These are phyloP conservation scores for Gracilaria gracilis DNA, from an alignment of 23 red algal genomes.

Conservation along the genomic window DNA sequence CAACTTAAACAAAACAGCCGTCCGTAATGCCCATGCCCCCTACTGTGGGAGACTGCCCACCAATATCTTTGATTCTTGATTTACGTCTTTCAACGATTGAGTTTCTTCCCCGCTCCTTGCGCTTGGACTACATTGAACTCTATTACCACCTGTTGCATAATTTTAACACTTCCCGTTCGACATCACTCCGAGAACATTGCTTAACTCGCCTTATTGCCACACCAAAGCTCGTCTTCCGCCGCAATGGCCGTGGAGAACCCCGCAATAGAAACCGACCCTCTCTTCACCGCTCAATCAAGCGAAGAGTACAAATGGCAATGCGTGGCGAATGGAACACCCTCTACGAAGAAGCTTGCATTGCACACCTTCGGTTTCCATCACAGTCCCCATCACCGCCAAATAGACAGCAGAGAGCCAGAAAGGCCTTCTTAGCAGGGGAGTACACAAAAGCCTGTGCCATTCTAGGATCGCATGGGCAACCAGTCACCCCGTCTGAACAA, in stretches of 20 bases:
- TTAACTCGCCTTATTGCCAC: not conserved
- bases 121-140: not conserved
- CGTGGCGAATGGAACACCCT: not conserved
- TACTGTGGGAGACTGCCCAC: not conserved
- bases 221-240: not conserved
- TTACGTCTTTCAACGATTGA: not conserved
- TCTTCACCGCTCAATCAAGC: not conserved
- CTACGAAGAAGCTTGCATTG: not conserved
- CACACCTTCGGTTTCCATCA: not conserved
- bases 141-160: not conserved
- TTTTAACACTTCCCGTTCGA: not conserved
- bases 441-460: constrained; percentile 4
- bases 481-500: not conserved
- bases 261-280: not conserved
- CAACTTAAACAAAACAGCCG: not conserved
- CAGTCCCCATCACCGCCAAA: not conserved
- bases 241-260: not conserved
- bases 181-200: not conserved
- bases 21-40: not conserved
- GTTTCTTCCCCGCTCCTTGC: not conserved
- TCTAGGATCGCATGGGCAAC: not conserved
- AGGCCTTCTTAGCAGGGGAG: not conserved
- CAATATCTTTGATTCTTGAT: not conserved
- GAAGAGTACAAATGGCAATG: not conserved
- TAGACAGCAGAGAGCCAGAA: not conserved